Evolutionary conservation across 768 basidiomycete species (phyloP), one percentile per base, ranked within the genome.

Genomic region (Amanita jacksonii): DNA sequence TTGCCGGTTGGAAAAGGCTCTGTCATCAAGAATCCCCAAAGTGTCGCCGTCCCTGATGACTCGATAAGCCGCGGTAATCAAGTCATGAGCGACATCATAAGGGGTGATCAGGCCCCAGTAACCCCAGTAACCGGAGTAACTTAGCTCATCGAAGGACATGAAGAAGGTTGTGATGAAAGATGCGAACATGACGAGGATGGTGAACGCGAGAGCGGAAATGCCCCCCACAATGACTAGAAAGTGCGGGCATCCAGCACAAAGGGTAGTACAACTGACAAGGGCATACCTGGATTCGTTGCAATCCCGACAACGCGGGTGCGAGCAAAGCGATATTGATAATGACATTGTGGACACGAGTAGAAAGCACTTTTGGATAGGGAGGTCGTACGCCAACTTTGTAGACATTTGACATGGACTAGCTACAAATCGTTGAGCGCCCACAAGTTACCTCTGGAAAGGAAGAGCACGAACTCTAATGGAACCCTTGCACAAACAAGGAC

Each of bases 371-470:
- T 60, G n/a, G 77, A 77, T 22, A 64, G 49, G 13, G 85, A 79
- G 0, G 70, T 66, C 30, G 69, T 78, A 46, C 87, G 69, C 87
- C 87, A 90, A 42, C 64, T 70, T 49, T 85, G 77, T 4, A 89
- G 70, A 54, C 86, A 89, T 53, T 76, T 75, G 39, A 89, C 69
- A 62, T 90, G 87, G 25, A 89, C 86, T 57, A 79, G 77, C 85
- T 87, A n/a, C n/a, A n/a, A n/a, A n/a, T n/a, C n/a, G n/a, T n/a
- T n/a, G n/a, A n/a, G n/a, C n/a, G n/a, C n/a, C n/a, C n/a, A n/a
- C n/a, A n/a, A n/a, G n/a, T n/a, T n/a, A n/a, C n/a, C n/a, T n/a
- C n/a, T n/a, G n/a, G n/a, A n/a, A n/a, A n/a, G 35, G 43, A 31
- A 16, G 43, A 38, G 10, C 41, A 53, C 69, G 52, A 54, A 72